phyloP scores from a whole-genome alignment of 2,329 filamentous ascomycete genomes.

The Fusarium sp. region DNA sequence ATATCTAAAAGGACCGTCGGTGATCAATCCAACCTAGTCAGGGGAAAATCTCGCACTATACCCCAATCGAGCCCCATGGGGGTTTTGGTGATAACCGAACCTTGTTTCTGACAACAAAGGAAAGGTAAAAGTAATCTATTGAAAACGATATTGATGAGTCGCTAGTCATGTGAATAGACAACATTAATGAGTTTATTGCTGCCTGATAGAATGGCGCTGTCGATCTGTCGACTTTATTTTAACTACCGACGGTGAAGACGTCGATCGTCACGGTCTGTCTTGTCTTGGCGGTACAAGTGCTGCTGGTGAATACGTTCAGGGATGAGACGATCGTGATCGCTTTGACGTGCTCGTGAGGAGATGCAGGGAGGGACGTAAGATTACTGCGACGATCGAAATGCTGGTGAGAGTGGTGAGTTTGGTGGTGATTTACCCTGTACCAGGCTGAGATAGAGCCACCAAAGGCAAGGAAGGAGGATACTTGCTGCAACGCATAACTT shows the following conservation, averaged over 20 bases:
- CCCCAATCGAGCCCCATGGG: conserved; percentile 28
- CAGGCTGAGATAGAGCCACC: neutral
- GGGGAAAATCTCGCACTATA: conserved; percentile 27
- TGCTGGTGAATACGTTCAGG: neutral
- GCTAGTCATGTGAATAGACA: conserved; percentile 2
- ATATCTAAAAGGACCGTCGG: neutral
- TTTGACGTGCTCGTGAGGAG: conserved; percentile 4
- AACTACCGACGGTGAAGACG: conserved; percentile 14
- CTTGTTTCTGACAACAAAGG: conserved; percentile 14
- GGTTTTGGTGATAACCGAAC: conserved; percentile 11
- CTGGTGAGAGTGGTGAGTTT: neutral
- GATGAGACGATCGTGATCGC: conserved; percentile 18
- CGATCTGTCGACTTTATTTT: conserved; percentile 5
- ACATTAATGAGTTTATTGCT: neutral
- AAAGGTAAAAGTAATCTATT: neutral
- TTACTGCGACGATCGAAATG: conserved; percentile 1
- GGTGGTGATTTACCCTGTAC: neutral
- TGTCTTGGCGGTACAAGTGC: conserved; percentile 8
- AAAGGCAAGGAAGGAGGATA: neutral
- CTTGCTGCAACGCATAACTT: neutral
- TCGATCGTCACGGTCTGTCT: conserved; percentile 2
- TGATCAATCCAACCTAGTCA: conserved; percentile 22
- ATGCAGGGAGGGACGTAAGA: conserved; percentile 6
- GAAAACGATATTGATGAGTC: conserved; percentile 6
- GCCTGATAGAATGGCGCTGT: neutral